Percentiles rank a stretch among this genome's conserved stretches.
Conservation (phyloP, 768 basidiomycete species). For the Glaciozyma martinii region DNA sequence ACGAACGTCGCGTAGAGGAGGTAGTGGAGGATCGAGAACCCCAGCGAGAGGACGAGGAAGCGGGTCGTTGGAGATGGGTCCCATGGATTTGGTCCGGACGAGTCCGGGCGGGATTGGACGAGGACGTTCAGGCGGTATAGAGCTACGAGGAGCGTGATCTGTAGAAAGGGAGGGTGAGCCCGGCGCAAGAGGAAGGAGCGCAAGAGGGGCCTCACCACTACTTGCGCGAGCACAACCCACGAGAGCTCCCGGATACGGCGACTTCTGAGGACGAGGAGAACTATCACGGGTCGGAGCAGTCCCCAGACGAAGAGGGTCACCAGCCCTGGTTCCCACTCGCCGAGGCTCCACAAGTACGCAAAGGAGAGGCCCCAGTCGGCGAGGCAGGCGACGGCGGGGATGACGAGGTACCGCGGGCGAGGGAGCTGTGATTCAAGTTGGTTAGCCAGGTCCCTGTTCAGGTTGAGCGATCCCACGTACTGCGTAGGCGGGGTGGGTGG, state of each 20-base stretch:
- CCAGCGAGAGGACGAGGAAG: slow-evolving; percentile 17
- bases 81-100: background rate
- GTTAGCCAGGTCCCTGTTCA: background rate
- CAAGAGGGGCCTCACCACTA: background rate
- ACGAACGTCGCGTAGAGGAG: slow-evolving; percentile 16
- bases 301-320: slow-evolving; percentile 1
- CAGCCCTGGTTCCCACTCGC: background rate
- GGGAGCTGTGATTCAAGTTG: background rate
- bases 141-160: slow-evolving; percentile 24
- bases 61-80: background rate
- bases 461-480: background rate
- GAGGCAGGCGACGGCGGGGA: background rate
- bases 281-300: background rate
- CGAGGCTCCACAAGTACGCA: background rate
- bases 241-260: background rate
- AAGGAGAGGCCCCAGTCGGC: background rate
- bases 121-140: slow-evolving; percentile 27
- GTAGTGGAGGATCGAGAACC: slow-evolving; percentile 16
- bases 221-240: slow-evolving; percentile 12
- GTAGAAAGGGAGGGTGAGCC: background rate
- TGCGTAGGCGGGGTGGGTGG: background rate
- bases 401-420: background rate
- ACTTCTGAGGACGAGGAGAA: background rate
- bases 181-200: background rate
- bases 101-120: slow-evolving; percentile 4